Base-by-base conservation (phyloP, 1,284 basidiomycete genomes). In the Apiotrichum siamense region DNA sequence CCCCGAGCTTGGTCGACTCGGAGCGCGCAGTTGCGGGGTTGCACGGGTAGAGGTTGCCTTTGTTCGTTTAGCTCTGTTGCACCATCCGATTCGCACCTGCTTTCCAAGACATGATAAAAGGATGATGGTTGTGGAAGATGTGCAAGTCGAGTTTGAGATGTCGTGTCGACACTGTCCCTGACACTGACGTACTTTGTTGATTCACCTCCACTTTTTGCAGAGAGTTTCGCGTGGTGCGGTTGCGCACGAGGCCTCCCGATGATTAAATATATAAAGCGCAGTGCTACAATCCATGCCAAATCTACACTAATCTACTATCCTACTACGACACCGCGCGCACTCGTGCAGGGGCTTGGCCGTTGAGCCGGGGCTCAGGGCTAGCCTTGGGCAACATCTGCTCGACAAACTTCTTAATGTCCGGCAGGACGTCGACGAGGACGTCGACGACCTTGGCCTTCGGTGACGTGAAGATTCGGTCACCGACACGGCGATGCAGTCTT, bases 1-100 rank as follows among this genome's bases (percentile, higher is more conserved):
- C 69, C 21, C 83, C 83, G 48, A 97, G 81, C 75, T 91, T 94
- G 23, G 89, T 92, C 4, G 86, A 63, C 50, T 70, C 69, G 24
- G 66, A 64, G 36, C 74, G 61, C 31, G 81, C 75, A 2, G 88
- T 89, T 26, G 76, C 76, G 5, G 89, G 89, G 64, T 86, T 88
- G 55, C 83, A 81, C 5, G 88, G 82, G 67, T 83, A 87, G 21
- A 89, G 50, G 1, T 68, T 62, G 44, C 66, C 73, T 71, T 44
- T 4, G 20, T 29, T 53, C 5, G 44, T 44, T 36, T n/a, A 29
- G 43, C 3, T n/a, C 20, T 13, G 7, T 4, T 13, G 15, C 2
- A 17, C n/a, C 32, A 12, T 36, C 23, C 32, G 21, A 11, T 20
- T 31, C 65, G 47, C 24, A 63, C 65, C 65, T 47, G 66, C 59